Evolutionary conservation across 1,284 basidiomycete species (phyloP).

Genomic region (Porodaedalea pini): DNA sequence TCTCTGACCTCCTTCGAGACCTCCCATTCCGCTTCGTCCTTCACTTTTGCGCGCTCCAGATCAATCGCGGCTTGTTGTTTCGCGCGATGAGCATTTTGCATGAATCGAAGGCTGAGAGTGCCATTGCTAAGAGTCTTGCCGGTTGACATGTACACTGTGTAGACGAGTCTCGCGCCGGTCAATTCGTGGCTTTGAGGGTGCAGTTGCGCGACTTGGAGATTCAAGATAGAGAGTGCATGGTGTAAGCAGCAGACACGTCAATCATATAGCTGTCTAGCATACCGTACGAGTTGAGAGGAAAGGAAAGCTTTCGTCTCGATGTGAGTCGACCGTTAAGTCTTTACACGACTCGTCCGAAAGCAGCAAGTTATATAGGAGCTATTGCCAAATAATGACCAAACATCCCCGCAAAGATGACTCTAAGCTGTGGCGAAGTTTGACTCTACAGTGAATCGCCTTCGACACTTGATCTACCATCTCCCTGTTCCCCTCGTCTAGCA

Average conservation of each 20-base stretch:
- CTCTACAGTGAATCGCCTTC: neutral
- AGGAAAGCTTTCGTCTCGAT: neutral
- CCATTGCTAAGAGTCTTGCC: slow-evolving; percentile 59
- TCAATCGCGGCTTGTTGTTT: slow-evolving; percentile 50
- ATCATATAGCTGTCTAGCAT: neutral
- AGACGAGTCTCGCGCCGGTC: too few species aligned
- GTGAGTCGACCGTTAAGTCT: neutral
- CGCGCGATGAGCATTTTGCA: slow-evolving; percentile 67
- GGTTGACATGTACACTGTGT: slow-evolving; percentile 1
- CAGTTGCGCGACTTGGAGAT: neutral
- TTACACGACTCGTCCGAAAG: neutral
- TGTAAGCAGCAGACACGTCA: neutral
- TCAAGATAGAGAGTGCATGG: neutral
- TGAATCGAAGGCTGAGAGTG: slow-evolving; percentile 67
- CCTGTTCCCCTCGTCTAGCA: neutral
- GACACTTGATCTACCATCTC: neutral
- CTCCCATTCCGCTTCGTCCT: slow-evolving; percentile 70
- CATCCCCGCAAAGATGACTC: neutral
- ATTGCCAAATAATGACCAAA: neutral
- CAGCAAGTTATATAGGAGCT: neutral
- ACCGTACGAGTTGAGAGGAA: neutral
- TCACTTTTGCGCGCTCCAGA: slow-evolving; percentile 52
- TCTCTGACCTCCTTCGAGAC: slow-evolving; percentile 52
- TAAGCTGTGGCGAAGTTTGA: neutral
- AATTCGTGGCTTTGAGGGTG: too few species aligned